These are phyloP conservation scores for Cladobotryum mycophilum DNA, from an alignment of 2,329 filamentous ascomycete species.

Conservation along the genomic window DNA sequence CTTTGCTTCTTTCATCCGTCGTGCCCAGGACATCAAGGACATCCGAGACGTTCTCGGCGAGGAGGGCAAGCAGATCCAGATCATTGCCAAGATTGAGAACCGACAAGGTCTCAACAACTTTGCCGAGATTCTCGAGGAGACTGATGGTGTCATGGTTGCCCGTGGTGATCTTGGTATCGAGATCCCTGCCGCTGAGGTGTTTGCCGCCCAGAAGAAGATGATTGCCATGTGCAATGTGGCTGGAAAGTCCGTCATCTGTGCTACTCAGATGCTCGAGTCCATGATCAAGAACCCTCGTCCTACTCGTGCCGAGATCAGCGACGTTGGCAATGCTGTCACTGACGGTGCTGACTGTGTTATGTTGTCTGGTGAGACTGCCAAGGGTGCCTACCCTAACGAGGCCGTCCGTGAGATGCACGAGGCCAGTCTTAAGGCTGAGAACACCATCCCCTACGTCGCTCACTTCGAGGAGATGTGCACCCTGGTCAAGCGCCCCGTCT, in stretches of 20 bases:
- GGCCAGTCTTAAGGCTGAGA: slow-evolving; percentile 92
- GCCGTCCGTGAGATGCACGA: slow-evolving; percentile 98
- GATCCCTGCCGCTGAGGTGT: slow-evolving; percentile 96
- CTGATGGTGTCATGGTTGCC: slow-evolving; percentile 99
- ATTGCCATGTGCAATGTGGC: slow-evolving; percentile 99
- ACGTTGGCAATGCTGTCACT: slow-evolving; percentile 95
- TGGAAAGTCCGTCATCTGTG: slow-evolving; percentile 97
- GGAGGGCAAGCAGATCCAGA: slow-evolving; percentile 93
- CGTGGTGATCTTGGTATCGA: slow-evolving; percentile 95
- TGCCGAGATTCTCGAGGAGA: slow-evolving; percentile 89
- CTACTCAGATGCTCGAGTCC: slow-evolving; percentile 98
- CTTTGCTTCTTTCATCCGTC: slow-evolving; percentile 97
- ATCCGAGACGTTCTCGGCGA: slow-evolving; percentile 89
- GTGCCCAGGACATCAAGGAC: slow-evolving; percentile 83
- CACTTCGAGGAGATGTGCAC: slow-evolving; percentile 93
- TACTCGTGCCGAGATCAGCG: slow-evolving; percentile 95
- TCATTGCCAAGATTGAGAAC: slow-evolving; percentile 99
- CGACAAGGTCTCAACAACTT: slow-evolving; percentile 99
- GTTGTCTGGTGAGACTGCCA: slow-evolving; percentile 98
- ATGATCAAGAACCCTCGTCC: slow-evolving; percentile 99
- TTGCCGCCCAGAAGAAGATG: slow-evolving; percentile 99
- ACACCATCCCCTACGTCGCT: slow-evolving; percentile 93
- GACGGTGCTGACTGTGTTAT: slow-evolving; percentile 99
- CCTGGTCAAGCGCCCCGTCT: slow-evolving; percentile 74
- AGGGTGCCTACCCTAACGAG: slow-evolving; percentile 89